Evolutionary conservation across 768 basidiomycete species (phyloP).

Genomic region (Suillus bovinus): DNA sequence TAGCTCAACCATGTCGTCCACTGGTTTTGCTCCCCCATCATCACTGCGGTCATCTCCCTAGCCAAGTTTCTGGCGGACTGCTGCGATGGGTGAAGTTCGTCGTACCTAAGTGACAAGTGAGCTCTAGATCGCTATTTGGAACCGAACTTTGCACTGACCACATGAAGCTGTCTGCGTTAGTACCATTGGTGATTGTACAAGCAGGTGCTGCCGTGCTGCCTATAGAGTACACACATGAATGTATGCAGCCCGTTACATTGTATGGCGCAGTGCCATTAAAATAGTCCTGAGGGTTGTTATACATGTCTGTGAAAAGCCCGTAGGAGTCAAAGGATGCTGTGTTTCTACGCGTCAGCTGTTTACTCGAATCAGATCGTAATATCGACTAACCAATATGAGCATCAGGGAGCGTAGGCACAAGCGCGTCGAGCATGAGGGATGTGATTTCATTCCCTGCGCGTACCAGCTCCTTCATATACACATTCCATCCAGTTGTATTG

Average conservation of each 20-base stretch:
- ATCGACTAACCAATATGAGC: constrained; percentile 55
- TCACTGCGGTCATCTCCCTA: constrained; percentile 47
- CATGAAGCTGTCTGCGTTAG: constrained; percentile 56
- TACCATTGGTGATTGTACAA: constrained; percentile 37
- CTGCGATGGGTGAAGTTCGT: constrained; percentile 63
- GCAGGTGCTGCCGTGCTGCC: constrained; percentile 23
- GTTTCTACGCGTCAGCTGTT: neutral
- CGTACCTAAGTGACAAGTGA: constrained; percentile 22
- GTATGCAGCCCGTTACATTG: constrained; percentile 55
- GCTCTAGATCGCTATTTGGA: neutral
- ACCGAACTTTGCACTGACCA: constrained; percentile 41
- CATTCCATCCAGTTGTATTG: constrained; percentile 59
- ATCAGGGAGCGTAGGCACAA: constrained; percentile 48
- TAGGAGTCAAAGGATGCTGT: constrained; percentile 63
- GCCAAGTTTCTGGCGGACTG: constrained; percentile 57
- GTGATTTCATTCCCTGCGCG: constrained; percentile 53
- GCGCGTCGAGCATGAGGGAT: constrained; percentile 47
- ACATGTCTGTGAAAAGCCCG: constrained; percentile 60
- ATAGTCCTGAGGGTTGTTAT: constrained; percentile 48
- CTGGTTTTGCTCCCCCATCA: constrained; percentile 42
- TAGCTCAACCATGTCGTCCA: constrained; percentile 56
- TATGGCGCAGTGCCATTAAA: constrained; percentile 64
- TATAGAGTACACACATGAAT: constrained; percentile 44
- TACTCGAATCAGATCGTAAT: neutral
- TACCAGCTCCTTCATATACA: constrained; percentile 54